phyloP scores from a whole-genome alignment of 2,329 filamentous ascomycete species.

The Ophioceras dolichostomum region DNA sequence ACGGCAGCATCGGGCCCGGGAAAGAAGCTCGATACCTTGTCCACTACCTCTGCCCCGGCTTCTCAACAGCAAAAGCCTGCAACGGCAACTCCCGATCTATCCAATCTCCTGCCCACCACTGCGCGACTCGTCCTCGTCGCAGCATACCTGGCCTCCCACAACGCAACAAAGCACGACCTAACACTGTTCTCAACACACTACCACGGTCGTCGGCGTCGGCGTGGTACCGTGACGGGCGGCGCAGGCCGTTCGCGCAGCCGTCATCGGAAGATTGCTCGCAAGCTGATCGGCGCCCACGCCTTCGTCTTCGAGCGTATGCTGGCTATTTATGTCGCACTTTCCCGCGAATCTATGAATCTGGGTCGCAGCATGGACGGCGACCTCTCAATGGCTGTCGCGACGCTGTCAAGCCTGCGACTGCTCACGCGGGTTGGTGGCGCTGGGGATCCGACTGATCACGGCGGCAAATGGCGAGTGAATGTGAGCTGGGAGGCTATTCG shows the following conservation, averaged over 20 bases:
- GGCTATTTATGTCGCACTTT: conserved; percentile 60
- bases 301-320: conserved; percentile 71
- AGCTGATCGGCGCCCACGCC: conserved; percentile 63
- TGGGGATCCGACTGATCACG: conserved; percentile 54
- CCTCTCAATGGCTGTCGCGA: conserved; percentile 55
- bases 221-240: conserved; percentile 28
- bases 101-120: conserved; percentile 53
- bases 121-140: conserved; percentile 64
- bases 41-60: conserved; percentile 1
- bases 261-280: conserved; percentile 62
- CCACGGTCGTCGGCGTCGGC: conserved; percentile 34
- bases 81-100: conserved; percentile 28
- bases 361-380: conserved; percentile 35
- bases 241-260: conserved; percentile 27
- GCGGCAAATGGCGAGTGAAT: conserved; percentile 65
- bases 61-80: no score
- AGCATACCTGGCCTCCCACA: conserved; percentile 73
- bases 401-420: conserved; percentile 57
- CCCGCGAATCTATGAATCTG: conserved; percentile 27
- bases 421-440: conserved; percentile 52
- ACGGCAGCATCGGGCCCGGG: neutral
- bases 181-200: conserved; percentile 65
- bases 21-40: neutral
- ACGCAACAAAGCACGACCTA: conserved; percentile 59
- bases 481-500: conserved; percentile 68